phyloP scores from a whole-genome alignment of 768 basidiomycete genomes.

The Calvatia gigantea region DNA sequence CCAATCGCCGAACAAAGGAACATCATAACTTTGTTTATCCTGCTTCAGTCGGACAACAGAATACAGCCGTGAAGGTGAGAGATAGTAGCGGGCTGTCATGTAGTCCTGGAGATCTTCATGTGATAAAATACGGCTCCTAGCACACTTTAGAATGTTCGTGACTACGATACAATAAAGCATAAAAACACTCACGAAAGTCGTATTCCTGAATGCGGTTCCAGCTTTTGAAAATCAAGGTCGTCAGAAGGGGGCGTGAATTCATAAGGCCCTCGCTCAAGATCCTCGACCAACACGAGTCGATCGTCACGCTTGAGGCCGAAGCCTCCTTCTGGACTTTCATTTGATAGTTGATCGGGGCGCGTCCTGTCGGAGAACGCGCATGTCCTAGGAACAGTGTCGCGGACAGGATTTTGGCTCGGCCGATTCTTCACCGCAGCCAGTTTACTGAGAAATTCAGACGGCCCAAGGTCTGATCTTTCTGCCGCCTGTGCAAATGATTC shows the following conservation, averaged over 20 bases:
- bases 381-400: constrained; percentile 18
- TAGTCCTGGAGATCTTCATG: constrained; percentile 81
- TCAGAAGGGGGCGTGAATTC: constrained; percentile 69
- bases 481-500: constrained; percentile 1
- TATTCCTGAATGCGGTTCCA: constrained; percentile 93
- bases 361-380: constrained; percentile 32
- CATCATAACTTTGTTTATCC: constrained; percentile 82
- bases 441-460: constrained; percentile 52
- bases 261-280: constrained; percentile 72
- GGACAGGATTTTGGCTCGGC: constrained; percentile 13
- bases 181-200: constrained; percentile 62
- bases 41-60: constrained; percentile 75
- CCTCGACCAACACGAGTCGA: constrained; percentile 67
- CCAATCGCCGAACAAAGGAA: constrained; percentile 93
- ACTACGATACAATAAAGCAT: constrained; percentile 1
- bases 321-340: constrained; percentile 20
- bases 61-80: constrained; percentile 88
- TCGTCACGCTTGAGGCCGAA: constrained; percentile 46
- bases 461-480: constrained; percentile 33
- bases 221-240: constrained; percentile 70
- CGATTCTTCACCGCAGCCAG: constrained; percentile 36
- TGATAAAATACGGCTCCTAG: constrained; percentile 67
- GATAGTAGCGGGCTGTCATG: constrained; percentile 78
- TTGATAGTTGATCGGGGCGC: constrained; percentile 11
- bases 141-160: constrained; percentile 1